A percentile compares a stretch with the other conserved stretches of the same genome.
phyloP scores from a whole-genome alignment of 345 rosid species.

The Turritis glabra region DNA sequence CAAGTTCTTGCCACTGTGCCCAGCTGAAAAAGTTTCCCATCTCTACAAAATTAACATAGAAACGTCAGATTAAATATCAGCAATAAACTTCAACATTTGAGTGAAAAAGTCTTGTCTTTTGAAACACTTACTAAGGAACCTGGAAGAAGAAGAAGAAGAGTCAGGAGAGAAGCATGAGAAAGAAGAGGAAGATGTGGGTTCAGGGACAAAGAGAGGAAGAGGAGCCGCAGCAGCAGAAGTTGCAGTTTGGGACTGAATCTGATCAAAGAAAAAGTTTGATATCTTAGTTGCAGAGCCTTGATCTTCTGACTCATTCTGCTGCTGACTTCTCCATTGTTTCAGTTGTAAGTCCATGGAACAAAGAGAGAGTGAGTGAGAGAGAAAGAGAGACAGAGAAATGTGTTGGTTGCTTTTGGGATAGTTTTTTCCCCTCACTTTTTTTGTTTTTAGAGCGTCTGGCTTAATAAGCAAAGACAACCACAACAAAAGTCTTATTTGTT shows the following conservation, averaged over 20 bases:
- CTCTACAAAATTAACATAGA: slow-evolving; percentile 40
- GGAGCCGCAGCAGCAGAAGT: slow-evolving; percentile 52
- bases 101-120: neutral
- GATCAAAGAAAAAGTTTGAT: slow-evolving; percentile 64
- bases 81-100: slow-evolving; percentile 2
- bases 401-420: slow-evolving; percentile 44
- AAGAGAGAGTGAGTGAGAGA: slow-evolving; percentile 36
- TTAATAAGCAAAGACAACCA: slow-evolving; percentile 37
- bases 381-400: slow-evolving; percentile 31
- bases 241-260: slow-evolving; percentile 43
- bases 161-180: slow-evolving; percentile 52
- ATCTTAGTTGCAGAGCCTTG: slow-evolving; percentile 60
- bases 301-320: slow-evolving; percentile 59
- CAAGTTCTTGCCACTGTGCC: slow-evolving; percentile 89
- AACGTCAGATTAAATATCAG: slow-evolving; percentile 2
- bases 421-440: slow-evolving; percentile 24
- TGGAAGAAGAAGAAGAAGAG: slow-evolving; percentile 43
- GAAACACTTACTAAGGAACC: slow-evolving; percentile 51
- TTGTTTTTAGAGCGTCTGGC: slow-evolving; percentile 31
- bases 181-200: slow-evolving; percentile 48
- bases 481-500: slow-evolving; percentile 31
- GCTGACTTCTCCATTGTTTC: slow-evolving; percentile 86
- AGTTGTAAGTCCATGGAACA: slow-evolving; percentile 78
- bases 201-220: slow-evolving; percentile 67
- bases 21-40: slow-evolving; percentile 75